Base-by-base conservation (phyloP, 257 asterid genomes). In the Marsdenia floribunda region DNA sequence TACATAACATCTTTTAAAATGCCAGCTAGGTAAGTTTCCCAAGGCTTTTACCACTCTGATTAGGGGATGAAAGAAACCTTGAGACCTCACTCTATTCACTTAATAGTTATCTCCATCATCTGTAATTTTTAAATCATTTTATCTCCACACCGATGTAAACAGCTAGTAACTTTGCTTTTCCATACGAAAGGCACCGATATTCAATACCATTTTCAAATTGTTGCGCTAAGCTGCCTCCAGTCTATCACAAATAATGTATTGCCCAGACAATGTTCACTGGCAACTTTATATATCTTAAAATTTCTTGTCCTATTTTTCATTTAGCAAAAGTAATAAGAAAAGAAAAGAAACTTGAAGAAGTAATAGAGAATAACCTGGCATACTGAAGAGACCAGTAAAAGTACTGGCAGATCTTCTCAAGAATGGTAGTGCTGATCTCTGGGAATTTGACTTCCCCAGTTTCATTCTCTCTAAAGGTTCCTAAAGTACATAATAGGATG, bases 381-480 rank as follows among this genome's bases (percentile, higher is more conserved):
- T 94, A 94, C 72, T 92, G 97, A 78, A 92, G 99, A 78, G 96
- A 89, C 99, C 99, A 94, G 84, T 94, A 88, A 73, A 94, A 92
- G 81, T 94, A 94, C 87, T 92, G 99, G 84, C 97, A 92, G 74
- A 87, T 92, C 85, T 94, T 94, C 89, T 94, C 99, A 75, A 94
- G 87, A 83, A 94, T 86, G 29, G 85, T 76, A 66, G 98, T 90
- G 84, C 96, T 89, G 76, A 94, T 94, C 89, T 94, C 97, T 2
- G 97, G 99, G 78, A 92, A 94, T 19, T 90, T 90, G 76, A 92
- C 97, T 82, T 87, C 95, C 37, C 99, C 85, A 70, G 82, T 93
- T 80, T 90, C 93, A 47, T 92, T 78, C 82, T 94, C 99, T 37
- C 93, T 90, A 77, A 90, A 94, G 72, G 97, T 76, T 73, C 98